These are phyloP conservation scores for Pseudoscleropodium purum DNA, from an alignment of 225 moss, liverwort and hornwort species.

Conservation along the genomic window DNA sequence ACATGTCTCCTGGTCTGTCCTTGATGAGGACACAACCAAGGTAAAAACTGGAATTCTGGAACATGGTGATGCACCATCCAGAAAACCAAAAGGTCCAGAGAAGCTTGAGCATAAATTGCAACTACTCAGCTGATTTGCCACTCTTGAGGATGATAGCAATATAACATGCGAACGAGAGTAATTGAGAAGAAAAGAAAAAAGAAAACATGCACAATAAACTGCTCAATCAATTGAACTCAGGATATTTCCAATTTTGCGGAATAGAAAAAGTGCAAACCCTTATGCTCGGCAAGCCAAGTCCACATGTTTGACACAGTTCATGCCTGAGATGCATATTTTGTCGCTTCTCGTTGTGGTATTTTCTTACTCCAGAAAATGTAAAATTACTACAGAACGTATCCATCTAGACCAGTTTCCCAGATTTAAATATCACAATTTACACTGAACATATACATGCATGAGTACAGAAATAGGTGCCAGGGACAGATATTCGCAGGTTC, in stretches of 20 bases:
- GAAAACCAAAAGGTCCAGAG: neutral
- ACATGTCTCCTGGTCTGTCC: neutral
- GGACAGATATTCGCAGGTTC: neutral
- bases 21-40: neutral
- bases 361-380: neutral
- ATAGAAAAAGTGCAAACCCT: neutral
- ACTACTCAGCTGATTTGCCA: neutral
- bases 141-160: neutral
- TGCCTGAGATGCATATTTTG: neutral
- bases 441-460: neutral
- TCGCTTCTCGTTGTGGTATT: neutral
- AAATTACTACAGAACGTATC: neutral
- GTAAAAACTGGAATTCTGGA: neutral
- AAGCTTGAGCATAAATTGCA: constrained; percentile 1
- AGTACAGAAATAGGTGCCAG: neutral
- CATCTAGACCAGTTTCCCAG: neutral
- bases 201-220: neutral
- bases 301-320: neutral
- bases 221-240: neutral
- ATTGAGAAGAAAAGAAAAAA: neutral
- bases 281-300: neutral
- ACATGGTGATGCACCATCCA: neutral
- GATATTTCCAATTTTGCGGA: neutral
- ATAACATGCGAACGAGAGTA: neutral
- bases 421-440: neutral